Conservation (phyloP, 495 filamentous ascomycete species). For the Lasiosphaeria ovina region DNA sequence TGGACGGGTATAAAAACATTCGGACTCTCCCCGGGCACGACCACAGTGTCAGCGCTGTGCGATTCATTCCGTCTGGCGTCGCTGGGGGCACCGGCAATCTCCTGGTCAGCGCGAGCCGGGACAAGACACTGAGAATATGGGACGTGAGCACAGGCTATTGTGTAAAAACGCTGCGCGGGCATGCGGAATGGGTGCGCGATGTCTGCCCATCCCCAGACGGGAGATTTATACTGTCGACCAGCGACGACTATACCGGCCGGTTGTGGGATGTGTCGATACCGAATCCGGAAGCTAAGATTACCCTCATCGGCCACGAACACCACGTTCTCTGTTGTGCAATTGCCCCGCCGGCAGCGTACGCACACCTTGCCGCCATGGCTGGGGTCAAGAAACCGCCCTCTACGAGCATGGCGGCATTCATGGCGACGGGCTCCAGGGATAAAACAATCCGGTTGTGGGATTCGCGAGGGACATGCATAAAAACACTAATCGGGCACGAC, state of each 20-base stretch:
- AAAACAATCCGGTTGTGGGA: constrained; percentile 94
- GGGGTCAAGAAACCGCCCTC: constrained; percentile 76
- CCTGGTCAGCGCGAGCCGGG: constrained; percentile 75
- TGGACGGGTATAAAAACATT: constrained; percentile 93
- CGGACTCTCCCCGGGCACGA: constrained; percentile 91
- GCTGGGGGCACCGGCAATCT: constrained; percentile 70
- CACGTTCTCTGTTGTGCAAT: constrained; percentile 85
- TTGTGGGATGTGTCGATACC: constrained; percentile 81
- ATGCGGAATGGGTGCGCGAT: constrained; percentile 88
- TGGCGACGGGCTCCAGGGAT: constrained; percentile 87
- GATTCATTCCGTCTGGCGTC: constrained; percentile 81
- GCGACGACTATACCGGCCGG: constrained; percentile 75
- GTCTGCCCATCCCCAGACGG: constrained; percentile 82
- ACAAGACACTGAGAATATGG: constrained; percentile 85
- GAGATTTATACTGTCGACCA: constrained; percentile 74
- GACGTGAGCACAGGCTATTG: constrained; percentile 92
- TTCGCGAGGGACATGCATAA: constrained; percentile 78
- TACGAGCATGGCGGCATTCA: constrained; percentile 77
- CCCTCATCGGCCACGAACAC: constrained; percentile 87
- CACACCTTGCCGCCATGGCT: constrained; percentile 72
- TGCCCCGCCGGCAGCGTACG: constrained; percentile 77
- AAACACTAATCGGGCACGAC: constrained; percentile 86
- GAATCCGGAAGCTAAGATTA: constrained; percentile 70
- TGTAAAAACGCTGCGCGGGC: constrained; percentile 76
- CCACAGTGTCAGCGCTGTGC: constrained; percentile 81